Evolutionary conservation across 2,329 filamentous ascomycete species (phyloP).

Genomic region (Xylaria multiplex): DNA sequence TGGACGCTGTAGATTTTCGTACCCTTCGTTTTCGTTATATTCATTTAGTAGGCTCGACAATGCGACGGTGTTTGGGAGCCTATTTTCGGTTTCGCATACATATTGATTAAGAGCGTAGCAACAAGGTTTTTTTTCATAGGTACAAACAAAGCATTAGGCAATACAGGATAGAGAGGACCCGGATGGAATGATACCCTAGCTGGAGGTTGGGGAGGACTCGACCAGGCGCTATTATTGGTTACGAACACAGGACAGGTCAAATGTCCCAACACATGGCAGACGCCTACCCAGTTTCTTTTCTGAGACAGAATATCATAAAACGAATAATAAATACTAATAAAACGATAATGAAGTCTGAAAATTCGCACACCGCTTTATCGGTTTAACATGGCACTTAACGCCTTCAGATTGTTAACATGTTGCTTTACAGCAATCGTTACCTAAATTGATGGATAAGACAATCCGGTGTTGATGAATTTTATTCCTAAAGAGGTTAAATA

Average conservation of each 20-base stretch:
- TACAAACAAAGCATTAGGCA: constrained; percentile 10
- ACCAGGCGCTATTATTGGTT: neutral
- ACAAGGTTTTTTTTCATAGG: constrained; percentile 14
- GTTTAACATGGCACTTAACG: neutral
- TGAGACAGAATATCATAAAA: neutral
- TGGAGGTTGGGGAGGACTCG: neutral
- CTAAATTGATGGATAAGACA: too few species aligned
- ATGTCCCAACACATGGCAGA: constrained; percentile 3
- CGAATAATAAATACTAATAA: neutral
- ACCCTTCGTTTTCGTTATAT: constrained; percentile 2
- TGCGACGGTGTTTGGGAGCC: constrained; percentile 22
- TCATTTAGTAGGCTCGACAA: constrained; percentile 5
- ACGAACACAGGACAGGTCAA: neutral
- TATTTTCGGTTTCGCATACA: neutral
- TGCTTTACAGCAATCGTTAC: neutral
- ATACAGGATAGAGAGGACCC: constrained; percentile 2
- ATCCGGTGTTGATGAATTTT: too few species aligned
- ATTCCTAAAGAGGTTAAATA: too few species aligned
- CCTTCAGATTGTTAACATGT: neutral
- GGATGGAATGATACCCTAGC: constrained; percentile 23
- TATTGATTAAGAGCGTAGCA: constrained; percentile 17
- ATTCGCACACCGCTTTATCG: neutral
- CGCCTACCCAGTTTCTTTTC: neutral
- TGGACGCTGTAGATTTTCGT: constrained; percentile 56
- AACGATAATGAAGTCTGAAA: neutral